Conservation (phyloP, 2,329 filamentous ascomycete genomes). For the Sclerotinia minor region DNA sequence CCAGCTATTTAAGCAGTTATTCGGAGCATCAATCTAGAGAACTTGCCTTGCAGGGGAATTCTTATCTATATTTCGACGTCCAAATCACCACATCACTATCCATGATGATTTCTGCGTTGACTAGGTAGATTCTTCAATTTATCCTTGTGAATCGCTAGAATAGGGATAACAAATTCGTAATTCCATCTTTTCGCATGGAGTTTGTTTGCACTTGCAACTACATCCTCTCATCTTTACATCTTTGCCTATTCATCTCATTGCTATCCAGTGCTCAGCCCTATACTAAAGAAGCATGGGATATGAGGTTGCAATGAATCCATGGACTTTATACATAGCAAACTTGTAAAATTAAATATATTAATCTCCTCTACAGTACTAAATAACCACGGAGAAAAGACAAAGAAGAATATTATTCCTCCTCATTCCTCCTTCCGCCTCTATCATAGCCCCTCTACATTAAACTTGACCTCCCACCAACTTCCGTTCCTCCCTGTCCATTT, state of each 20-base stretch:
- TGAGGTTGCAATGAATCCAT: background rate
- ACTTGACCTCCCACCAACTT: constrained; percentile 89
- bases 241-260: background rate
- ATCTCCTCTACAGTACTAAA: background rate
- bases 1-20: background rate
- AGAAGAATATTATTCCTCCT: background rate
- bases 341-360: background rate
- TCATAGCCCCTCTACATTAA: constrained; percentile 62
- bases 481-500: constrained; percentile 85
- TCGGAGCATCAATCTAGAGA: background rate
- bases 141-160: no score
- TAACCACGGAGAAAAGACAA: background rate
- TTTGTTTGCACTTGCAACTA: background rate
- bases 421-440: background rate
- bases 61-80: background rate
- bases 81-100: no score
- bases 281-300: background rate
- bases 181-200: background rate
- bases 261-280: no score
- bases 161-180: no score
- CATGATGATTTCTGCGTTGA: no score
- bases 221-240: background rate
- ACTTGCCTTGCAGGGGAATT: background rate
- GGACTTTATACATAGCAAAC: background rate
- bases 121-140: no score